A percentile compares a stretch with the other conserved stretches of the same genome.
Evolutionary conservation across 208 protist genomes (phyloP).

Genomic region (Wallacemonas sp.): DNA sequence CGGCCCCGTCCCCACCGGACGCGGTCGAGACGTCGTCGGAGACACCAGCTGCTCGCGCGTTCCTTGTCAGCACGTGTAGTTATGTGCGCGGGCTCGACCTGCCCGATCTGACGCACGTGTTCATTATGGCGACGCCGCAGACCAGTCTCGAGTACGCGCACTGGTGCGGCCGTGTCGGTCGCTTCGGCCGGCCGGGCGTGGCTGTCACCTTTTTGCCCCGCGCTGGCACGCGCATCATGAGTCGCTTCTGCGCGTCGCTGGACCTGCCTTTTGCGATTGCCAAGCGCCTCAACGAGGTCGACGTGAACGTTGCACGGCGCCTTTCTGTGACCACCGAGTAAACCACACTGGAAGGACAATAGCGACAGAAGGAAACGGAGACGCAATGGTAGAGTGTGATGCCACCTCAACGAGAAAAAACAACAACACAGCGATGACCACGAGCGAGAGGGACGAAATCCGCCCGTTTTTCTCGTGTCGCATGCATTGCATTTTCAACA

Average conservation of each 20-base stretch:
- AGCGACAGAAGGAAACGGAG: no score
- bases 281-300: conserved; percentile 48
- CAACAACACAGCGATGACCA: no score
- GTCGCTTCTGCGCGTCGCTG: conserved; percentile 67
- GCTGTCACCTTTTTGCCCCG: conserved; percentile 68
- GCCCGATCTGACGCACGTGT: conserved; percentile 67
- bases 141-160: conserved; percentile 80
- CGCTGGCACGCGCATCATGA: conserved; percentile 48
- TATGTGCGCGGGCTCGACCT: conserved; percentile 81
- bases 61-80: conserved; percentile 45
- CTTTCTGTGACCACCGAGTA: conserved; percentile 13
- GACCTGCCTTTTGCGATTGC: conserved; percentile 55
- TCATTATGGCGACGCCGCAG: conserved; percentile 61
- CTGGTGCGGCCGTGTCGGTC: conserved; percentile 86
- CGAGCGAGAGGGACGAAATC: no score
- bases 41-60: conserved; percentile 10
- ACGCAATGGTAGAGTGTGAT: no score
- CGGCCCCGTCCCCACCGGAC: no score
- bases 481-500: no score
- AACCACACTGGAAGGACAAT: no score
- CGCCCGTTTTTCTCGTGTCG: no score
- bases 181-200: conserved; percentile 61
- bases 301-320: conserved; percentile 54
- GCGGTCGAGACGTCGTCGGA: not conserved
- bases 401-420: no score